These are phyloP conservation scores for Barnettozyma populi DNA, from an alignment of 805 yeast species.

Conservation along the genomic window DNA sequence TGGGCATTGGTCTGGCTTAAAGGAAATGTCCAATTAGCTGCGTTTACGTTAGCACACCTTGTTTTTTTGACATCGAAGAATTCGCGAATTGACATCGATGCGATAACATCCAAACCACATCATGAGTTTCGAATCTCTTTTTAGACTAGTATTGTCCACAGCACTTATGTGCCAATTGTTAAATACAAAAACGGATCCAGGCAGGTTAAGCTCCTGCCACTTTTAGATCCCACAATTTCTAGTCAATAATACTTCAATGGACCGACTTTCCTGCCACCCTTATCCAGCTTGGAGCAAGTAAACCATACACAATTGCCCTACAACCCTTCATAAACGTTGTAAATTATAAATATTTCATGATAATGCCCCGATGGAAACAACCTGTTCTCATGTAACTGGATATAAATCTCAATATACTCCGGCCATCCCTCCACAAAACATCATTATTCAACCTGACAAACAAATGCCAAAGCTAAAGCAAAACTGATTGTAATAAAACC, in stretches of 20 bases:
- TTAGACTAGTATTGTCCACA: no score
- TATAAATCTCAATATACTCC: neutral
- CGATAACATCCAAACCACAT: no score
- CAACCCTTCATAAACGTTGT: neutral
- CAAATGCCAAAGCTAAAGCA: neutral
- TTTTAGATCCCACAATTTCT: no score
- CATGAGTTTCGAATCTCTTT: neutral
- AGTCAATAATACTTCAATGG: no score
- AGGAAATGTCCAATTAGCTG: no score
- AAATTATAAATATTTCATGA: conserved; percentile 6
- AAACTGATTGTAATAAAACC: neutral
- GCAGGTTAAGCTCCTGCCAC: no score
- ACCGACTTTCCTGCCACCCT: no score
- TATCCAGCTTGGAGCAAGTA: no score
- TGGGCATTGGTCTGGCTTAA: neutral
- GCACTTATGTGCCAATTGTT: no score
- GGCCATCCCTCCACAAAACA: neutral
- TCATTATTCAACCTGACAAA: neutral
- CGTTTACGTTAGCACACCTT: no score
- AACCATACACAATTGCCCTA: neutral
- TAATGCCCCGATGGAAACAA: neutral
- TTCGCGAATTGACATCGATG: neutral
- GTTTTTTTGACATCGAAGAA: neutral
- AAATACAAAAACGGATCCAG: no score
- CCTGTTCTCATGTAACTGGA: neutral